Base-by-base conservation (phyloP, 31 red algal genomes). In the Endocladia muricata region DNA sequence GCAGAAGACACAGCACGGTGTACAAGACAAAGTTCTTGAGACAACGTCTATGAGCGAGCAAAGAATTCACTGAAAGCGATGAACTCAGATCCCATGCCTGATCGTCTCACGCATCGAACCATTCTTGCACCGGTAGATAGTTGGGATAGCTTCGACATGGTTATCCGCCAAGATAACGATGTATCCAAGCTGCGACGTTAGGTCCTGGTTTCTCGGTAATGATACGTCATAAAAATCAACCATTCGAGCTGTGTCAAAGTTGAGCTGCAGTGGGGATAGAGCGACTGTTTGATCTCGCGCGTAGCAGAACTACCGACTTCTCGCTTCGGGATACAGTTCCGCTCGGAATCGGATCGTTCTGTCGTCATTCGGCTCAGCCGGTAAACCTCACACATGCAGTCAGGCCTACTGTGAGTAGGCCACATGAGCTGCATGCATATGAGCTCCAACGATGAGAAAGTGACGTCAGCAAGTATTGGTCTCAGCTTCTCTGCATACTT, bases 191-290 rank as follows among this genome's bases (percentile, higher is more conserved):
- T 76, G 73, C 30, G 73, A 76, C 17, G 25, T 26, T 6, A 60
- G 41, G 28, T 76, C 73, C 0, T 61, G 19, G 1, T 60, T 61
- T 17, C 3, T 36, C 8, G 51, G 0, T 23, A 76, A 76, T 33
- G 73, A 76, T 21, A 31, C 73, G 61, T 76, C 73, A 25, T 48
- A 76, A 54, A 76, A 30, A 32, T 54, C 73, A 19, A 76, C 61
- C 19, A 76, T 29, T 29, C 52, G 0, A 6, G 61, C 0, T 9
- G 47, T 36, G 37, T 7, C 26, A 15, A 57, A 35, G 8, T 76
- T 0, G 19, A 76, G 35, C 22, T 61, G 17, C 0, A 36, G 22
- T 29, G 61, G 39, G 17, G n/a, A 37, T 23, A 60, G 29, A 32
- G 19, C 35, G 4, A 76, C 25, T 0, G 0, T 25, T 28, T 76